A percentile compares a stretch with the other conserved stretches of the same genome.
phyloP scores from a whole-genome alignment of 2,329 filamentous ascomycete species.

The Fusarium hainanense region DNA sequence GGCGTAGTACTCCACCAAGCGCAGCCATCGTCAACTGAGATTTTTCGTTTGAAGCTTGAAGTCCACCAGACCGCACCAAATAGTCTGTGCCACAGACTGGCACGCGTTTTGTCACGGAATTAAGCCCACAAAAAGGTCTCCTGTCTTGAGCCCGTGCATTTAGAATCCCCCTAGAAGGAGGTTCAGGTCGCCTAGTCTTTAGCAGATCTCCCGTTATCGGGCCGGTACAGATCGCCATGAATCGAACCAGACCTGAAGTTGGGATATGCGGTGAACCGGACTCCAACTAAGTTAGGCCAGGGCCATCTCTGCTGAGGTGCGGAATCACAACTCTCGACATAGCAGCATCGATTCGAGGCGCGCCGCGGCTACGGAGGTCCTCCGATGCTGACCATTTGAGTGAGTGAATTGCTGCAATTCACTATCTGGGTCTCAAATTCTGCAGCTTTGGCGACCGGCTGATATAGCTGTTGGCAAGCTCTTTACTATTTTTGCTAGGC shows the following conservation, averaged over 20 bases:
- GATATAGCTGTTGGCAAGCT: neutral
- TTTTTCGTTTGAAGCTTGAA: conserved; percentile 24
- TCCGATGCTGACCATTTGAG: conserved; percentile 14
- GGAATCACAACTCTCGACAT: neutral
- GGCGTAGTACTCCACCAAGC: conserved; percentile 16
- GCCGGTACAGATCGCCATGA: conserved; percentile 35
- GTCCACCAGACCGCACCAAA: conserved; percentile 19
- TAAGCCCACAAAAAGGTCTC: conserved; percentile 17
- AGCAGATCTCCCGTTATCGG: conserved; percentile 43
- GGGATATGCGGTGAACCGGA: conserved; percentile 42
- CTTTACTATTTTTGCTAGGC: neutral
- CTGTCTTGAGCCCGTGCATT: conserved; percentile 21
- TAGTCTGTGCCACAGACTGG: conserved; percentile 36
- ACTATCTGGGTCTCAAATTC: neutral
- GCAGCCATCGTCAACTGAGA: conserved; percentile 43
- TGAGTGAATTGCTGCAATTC: neutral
- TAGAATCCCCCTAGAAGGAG: conserved; percentile 25
- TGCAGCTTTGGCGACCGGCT: neutral
- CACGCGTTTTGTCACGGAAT: conserved; percentile 27
- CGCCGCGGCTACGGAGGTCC: conserved; percentile 1
- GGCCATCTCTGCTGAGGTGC: conserved; percentile 1
- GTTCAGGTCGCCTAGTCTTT: conserved; percentile 22
- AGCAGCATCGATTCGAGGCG: conserved; percentile 1
- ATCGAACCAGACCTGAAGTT: conserved; percentile 31
- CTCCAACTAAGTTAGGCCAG: conserved; percentile 20